Base-by-base conservation (phyloP, 2,329 filamentous ascomycete genomes). In the Aspergillus ibericus region DNA sequence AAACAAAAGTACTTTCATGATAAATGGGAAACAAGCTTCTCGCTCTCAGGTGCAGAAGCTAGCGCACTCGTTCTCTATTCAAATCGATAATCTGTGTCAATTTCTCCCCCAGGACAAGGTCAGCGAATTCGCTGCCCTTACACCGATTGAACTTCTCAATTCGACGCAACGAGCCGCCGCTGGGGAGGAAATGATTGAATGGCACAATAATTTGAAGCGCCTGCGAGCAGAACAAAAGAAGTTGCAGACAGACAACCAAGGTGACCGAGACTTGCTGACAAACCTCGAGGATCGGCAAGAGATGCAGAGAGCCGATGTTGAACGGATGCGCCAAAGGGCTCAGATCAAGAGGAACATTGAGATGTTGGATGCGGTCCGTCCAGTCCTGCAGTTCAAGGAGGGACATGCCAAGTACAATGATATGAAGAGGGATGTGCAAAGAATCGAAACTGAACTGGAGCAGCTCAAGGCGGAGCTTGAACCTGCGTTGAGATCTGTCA, bases 31-130 rank as follows among this genome's bases (percentile, higher is more conserved):
- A 62, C 82, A 81, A 5, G 81, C 82, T 9, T 74, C 74, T 1
- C 84, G 87, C 62, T 89, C 88, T 68, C 81, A 81, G 3, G 82
- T 98, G 6, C 82, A 89, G 66, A 77, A 81, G 9, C 78, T 96
- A 50, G 89, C 88, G 60, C 84, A 81, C 59, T 82, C 82, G 9
- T 87, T 96, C 68, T 89, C 89, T 50, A 98, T 99, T 53, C 95
- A 99, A 75, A 91, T 98, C 63, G 95, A 99, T 79, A 99, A 99
- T 67, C 82, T 99, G 2, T 99, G 95, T 73, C 95, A 99, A 72
- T 99, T 99, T 68, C 79, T 99, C 46, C 95, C 95, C 0, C 95
- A 99, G 74, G 95, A 99, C 72, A 90, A 93, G 66, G 95, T 99
- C 1, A 91, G 92, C 22, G 93, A 97, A 70, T 99, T 99, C 72